These are phyloP conservation scores for Pleurotus tuoliensis DNA, from an alignment of 768 basidiomycete species.

Conservation along the genomic window DNA sequence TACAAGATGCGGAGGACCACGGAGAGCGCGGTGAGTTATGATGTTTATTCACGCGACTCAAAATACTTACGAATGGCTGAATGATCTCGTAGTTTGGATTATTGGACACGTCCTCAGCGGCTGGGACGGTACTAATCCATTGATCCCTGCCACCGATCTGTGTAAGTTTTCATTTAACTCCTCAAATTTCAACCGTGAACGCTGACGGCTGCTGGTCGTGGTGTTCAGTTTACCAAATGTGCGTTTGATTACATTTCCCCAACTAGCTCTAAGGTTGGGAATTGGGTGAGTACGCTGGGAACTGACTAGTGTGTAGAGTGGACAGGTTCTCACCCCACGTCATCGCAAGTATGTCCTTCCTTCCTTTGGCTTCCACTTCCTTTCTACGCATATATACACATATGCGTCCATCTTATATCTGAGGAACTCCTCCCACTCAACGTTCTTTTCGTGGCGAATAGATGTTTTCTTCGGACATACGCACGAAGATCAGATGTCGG, in stretches of 20 bases:
- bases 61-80: too few species aligned
- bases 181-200: too few species aligned
- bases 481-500: conserved; percentile 70
- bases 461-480: conserved; percentile 80
- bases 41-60: background rate
- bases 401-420: background rate
- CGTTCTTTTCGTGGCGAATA: conserved; percentile 16
- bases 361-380: too few species aligned
- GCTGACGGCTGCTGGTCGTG: too few species aligned
- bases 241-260: background rate
- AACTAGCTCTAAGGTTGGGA: too few species aligned
- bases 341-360: conserved; percentile 54
- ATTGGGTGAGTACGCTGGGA: too few species aligned
- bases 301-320: conserved; percentile 35
- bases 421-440: background rate
- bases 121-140: conserved; percentile 67
- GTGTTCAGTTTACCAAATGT: conserved; percentile 36
- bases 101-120: conserved; percentile 54
- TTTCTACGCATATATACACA: too few species aligned
- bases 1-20: conserved; percentile 74
- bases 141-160: conserved; percentile 63
- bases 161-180: conserved; percentile 40
- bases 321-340: conserved; percentile 79
- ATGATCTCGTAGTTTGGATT: conserved; percentile 36
- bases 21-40: conserved; percentile 59